Conservation (phyloP, 129 eudicot genomes). For the Tanacetum coccineum region DNA sequence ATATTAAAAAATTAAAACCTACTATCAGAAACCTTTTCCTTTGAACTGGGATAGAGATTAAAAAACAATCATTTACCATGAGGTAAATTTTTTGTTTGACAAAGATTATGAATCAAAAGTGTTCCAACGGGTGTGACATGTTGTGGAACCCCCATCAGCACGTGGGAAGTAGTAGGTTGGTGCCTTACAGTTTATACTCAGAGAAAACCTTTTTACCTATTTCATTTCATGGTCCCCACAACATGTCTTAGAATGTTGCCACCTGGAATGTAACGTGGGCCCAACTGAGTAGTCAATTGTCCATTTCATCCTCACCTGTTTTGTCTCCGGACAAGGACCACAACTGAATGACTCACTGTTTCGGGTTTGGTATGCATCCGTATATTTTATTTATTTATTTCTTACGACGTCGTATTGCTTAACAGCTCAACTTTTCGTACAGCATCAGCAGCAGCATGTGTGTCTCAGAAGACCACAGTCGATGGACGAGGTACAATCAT, state of each 20-base stretch:
- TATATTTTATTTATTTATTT: background rate
- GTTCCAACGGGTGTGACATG: conserved; percentile 18
- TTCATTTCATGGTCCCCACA: no score
- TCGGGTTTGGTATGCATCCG: conserved; percentile 13
- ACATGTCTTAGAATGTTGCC: conserved; percentile 25
- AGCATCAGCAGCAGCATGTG: no score
- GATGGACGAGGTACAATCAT: background rate
- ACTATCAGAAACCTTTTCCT: no score
- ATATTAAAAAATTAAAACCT: no score
- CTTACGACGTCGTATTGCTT: conserved; percentile 7
- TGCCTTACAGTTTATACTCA: background rate
- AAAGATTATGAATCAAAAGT: no score
- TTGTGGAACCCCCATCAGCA: conserved; percentile 22
- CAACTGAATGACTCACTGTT: conserved; percentile 12
- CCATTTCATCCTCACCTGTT: no score
- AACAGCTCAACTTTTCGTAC: conserved; percentile 2
- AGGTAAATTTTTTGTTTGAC: no score
- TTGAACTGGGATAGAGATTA: no score
- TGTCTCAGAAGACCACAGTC: background rate
- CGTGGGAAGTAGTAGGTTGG: conserved; percentile 29
- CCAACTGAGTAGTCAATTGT: no score
- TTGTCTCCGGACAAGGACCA: conserved; percentile 34
- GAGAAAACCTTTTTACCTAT: conserved; percentile 24
- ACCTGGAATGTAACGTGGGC: conserved; percentile 24
- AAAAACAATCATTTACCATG: no score